Conservation (phyloP, 2,329 filamentous ascomycete genomes). For the Penicillium thymicola region DNA sequence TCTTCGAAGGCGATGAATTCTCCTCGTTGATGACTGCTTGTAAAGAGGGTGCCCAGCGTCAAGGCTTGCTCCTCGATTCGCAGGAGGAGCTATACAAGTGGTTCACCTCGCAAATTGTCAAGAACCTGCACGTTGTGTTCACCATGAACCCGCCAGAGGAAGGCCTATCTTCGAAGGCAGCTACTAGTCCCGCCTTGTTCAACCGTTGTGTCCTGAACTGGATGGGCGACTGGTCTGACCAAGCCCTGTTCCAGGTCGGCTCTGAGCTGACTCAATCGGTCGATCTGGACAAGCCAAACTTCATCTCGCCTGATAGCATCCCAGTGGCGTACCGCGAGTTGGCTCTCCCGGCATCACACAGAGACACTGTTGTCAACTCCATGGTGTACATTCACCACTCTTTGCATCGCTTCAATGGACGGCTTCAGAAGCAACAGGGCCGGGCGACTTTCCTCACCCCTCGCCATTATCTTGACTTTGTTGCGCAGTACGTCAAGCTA, state of each 20-base stretch:
- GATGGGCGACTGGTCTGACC: constrained; percentile 99
- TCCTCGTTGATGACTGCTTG: constrained; percentile 98
- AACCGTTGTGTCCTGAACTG: constrained; percentile 99
- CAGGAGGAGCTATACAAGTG: constrained; percentile 99
- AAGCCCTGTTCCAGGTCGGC: constrained; percentile 95
- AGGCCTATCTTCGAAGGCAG: constrained; percentile 90
- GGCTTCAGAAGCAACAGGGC: constrained; percentile 86
- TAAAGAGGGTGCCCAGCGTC: constrained; percentile 95
- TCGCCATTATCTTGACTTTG: constrained; percentile 95
- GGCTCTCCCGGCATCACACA: constrained; percentile 78
- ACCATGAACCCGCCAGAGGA: constrained; percentile 99
- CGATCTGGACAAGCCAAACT: constrained; percentile 85
- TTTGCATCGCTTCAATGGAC: constrained; percentile 81
- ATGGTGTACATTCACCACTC: constrained; percentile 99
- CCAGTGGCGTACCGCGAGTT: constrained; percentile 89
- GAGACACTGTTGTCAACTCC: constrained; percentile 89
- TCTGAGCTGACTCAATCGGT: constrained; percentile 95
- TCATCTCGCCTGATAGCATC: constrained; percentile 82
- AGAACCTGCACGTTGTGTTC: constrained; percentile 98
- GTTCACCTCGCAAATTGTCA: constrained; percentile 99
- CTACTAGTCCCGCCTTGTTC: constrained; percentile 96
- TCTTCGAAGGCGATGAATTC: constrained; percentile 98
- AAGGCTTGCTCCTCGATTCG: constrained; percentile 91
- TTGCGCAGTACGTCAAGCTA: constrained; percentile 93
- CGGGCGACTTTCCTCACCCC: constrained; percentile 91